phyloP scores from a whole-genome alignment of 306 rosid genomes.

The Citrullus mucosospermus region DNA sequence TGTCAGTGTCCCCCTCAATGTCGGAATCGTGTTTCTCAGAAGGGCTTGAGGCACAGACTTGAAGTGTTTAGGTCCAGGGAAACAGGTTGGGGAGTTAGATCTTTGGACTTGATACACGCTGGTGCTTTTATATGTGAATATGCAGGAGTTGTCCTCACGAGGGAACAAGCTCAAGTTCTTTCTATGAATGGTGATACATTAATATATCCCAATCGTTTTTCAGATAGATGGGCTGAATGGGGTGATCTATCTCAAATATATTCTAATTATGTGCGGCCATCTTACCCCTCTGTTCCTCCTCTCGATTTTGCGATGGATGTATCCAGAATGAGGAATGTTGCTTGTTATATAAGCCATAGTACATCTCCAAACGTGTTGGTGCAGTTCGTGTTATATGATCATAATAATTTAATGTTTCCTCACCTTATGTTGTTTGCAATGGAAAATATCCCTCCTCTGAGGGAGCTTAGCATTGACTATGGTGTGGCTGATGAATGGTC shows the following conservation, averaged over 20 bases:
- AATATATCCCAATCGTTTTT: constrained; percentile 57
- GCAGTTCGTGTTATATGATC: constrained; percentile 79
- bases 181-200: constrained; percentile 82
- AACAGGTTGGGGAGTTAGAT: constrained; percentile 97
- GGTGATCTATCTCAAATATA: constrained; percentile 67
- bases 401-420: constrained; percentile 82
- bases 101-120: constrained; percentile 88
- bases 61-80: constrained; percentile 84
- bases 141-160: constrained; percentile 71
- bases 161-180: constrained; percentile 64
- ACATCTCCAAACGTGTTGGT: constrained; percentile 68
- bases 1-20: constrained; percentile 72
- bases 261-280: constrained; percentile 46
- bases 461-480: constrained; percentile 96
- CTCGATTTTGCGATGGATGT: constrained; percentile 89
- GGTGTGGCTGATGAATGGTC: constrained; percentile 74
- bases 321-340: constrained; percentile 88
- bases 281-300: constrained; percentile 71
- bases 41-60: constrained; percentile 47
- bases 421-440: constrained; percentile 84
- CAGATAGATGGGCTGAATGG: constrained; percentile 86
- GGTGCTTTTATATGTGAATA: constrained; percentile 91
- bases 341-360: constrained; percentile 92
- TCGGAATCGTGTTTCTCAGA: constrained; percentile 64
- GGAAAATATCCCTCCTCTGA: constrained; percentile 97